Percentiles rank a stretch among this genome's conserved stretches.
Evolutionary conservation across 768 basidiomycete species (phyloP).

Genomic region (Suillus discolor): DNA sequence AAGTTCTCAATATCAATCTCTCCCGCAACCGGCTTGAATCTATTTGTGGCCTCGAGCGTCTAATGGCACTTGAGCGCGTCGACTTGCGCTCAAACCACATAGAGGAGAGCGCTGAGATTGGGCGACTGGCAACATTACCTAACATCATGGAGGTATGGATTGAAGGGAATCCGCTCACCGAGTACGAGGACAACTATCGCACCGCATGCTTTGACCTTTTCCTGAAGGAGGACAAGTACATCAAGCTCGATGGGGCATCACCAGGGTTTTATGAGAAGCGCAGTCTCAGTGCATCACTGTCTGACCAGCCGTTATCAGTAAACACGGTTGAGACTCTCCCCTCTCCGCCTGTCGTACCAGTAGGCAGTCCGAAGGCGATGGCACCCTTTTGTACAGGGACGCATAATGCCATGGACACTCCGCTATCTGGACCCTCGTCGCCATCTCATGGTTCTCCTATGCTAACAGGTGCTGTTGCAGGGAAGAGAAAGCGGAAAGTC

Average conservation of each 20-base stretch:
- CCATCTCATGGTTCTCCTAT: slow-evolving; percentile 50
- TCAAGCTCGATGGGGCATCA: slow-evolving; percentile 72
- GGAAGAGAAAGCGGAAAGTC: slow-evolving; percentile 58
- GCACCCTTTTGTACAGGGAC: slow-evolving; percentile 15
- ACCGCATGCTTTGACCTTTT: slow-evolving; percentile 83
- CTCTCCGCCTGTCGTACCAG: slow-evolving; percentile 64
- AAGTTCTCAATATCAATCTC: slow-evolving; percentile 77
- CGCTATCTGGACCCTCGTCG: slow-evolving; percentile 29
- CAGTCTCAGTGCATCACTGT: slow-evolving; percentile 49
- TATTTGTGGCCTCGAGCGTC: slow-evolving; percentile 93
- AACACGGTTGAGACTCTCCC: slow-evolving; percentile 50
- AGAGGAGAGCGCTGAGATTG: slow-evolving; percentile 83
- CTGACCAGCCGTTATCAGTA: slow-evolving; percentile 54
- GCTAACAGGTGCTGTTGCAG: slow-evolving; percentile 38
- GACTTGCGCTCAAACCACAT: slow-evolving; percentile 82
- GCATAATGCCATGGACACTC: slow-evolving; percentile 25
- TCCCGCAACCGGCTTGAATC: slow-evolving; percentile 89
- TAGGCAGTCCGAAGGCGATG: slow-evolving; percentile 40
- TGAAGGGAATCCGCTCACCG: slow-evolving; percentile 80
- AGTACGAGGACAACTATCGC: slow-evolving; percentile 71
- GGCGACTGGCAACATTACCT: slow-evolving; percentile 78
- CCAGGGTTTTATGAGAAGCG: slow-evolving; percentile 76
- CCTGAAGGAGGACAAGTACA: slow-evolving; percentile 76
- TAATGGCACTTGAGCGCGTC: slow-evolving; percentile 79
- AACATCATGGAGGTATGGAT: slow-evolving; percentile 82